Conservation (phyloP, 1,284 basidiomycete species). For the Pseudozyma hubeiensis region DNA sequence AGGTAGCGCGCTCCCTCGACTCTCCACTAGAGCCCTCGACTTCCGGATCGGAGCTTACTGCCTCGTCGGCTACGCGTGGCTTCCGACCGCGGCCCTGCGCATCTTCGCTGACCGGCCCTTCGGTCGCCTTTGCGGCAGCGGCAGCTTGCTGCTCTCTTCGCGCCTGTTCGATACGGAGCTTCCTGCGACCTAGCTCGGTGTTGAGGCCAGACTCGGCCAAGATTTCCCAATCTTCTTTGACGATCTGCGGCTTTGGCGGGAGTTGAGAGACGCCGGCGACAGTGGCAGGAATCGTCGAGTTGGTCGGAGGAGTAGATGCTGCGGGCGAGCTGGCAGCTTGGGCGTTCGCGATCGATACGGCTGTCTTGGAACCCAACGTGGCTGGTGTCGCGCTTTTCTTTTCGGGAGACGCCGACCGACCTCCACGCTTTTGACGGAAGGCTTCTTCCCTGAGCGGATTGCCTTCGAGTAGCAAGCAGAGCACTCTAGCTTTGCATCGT, state of each 20-base stretch:
- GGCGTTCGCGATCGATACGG: neutral
- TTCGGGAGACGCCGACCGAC: conserved; percentile 33
- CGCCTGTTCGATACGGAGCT: conserved; percentile 48
- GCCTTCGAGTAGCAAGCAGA: conserved; percentile 55
- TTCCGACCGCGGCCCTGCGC: conserved; percentile 26
- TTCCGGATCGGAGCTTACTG: conserved; percentile 26
- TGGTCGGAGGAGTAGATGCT: neutral
- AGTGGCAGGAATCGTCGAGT: neutral
- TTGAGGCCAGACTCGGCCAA: conserved; percentile 54
- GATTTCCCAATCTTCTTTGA: conserved; percentile 57
- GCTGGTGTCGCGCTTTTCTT: conserved; percentile 22
- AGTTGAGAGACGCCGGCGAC: conserved; percentile 23
- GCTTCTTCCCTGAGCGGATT: conserved; percentile 55
- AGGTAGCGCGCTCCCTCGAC: conserved; percentile 32
- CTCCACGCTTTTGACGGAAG: conserved; percentile 56
- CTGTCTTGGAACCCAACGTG: neutral
- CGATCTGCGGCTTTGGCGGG: conserved; percentile 36
- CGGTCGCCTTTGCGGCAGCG: conserved; percentile 22
- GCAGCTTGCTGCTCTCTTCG: conserved; percentile 38
- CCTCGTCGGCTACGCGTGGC: conserved; percentile 22
- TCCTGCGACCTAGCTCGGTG: conserved; percentile 54
- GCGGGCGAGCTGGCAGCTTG: neutral
- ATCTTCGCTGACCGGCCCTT: conserved; percentile 9
- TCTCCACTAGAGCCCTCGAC: conserved; percentile 15
- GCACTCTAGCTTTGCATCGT: conserved; percentile 15